Evolutionary conservation across 306 rosid genomes (phyloP).

Genomic region (Trifolium fragiferum): DNA sequence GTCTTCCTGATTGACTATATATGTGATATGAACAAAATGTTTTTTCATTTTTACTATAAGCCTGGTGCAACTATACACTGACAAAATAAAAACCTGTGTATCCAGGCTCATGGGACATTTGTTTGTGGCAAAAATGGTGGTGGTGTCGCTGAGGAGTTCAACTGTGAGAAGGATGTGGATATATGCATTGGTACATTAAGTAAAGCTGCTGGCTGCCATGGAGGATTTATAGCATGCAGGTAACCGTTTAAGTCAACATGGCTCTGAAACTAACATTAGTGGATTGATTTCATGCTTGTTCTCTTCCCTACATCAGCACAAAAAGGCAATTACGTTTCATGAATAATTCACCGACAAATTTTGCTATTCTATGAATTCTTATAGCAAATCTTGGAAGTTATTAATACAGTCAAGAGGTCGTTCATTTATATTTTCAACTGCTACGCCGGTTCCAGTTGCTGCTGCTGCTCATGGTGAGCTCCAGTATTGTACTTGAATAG

Average conservation of each 20-base stretch:
- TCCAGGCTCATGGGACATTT: conserved; percentile 94
- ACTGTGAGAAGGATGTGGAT: conserved; percentile 88
- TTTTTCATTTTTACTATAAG: conserved; percentile 1
- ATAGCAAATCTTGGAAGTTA: conserved; percentile 88
- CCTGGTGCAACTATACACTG: conserved; percentile 21
- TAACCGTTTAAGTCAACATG: conserved; percentile 39
- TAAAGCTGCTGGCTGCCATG: conserved; percentile 97
- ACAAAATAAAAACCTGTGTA: conserved; percentile 24
- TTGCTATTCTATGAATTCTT: conserved; percentile 38
- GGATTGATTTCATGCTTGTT: neutral
- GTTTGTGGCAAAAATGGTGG: conserved; percentile 95
- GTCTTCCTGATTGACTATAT: conserved; percentile 9
- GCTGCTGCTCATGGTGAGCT: conserved; percentile 88
- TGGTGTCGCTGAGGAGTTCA: conserved; percentile 86
- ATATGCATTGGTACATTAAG: conserved; percentile 90
- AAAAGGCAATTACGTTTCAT: conserved; percentile 5
- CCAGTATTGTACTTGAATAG: conserved; percentile 9
- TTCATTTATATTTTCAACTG: conserved; percentile 86
- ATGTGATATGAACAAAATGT: conserved; percentile 12
- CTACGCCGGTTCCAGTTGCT: conserved; percentile 78
- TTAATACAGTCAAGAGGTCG: conserved; percentile 95
- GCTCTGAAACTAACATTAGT: neutral
- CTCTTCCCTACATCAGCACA: conserved; percentile 11
- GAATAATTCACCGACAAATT: conserved; percentile 33
- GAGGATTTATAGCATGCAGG: conserved; percentile 99